A percentile compares a stretch with the other conserved stretches of the same genome.
Evolutionary conservation across 148 eudicot species (phyloP).

Genomic region (Rhododendron henanense): DNA sequence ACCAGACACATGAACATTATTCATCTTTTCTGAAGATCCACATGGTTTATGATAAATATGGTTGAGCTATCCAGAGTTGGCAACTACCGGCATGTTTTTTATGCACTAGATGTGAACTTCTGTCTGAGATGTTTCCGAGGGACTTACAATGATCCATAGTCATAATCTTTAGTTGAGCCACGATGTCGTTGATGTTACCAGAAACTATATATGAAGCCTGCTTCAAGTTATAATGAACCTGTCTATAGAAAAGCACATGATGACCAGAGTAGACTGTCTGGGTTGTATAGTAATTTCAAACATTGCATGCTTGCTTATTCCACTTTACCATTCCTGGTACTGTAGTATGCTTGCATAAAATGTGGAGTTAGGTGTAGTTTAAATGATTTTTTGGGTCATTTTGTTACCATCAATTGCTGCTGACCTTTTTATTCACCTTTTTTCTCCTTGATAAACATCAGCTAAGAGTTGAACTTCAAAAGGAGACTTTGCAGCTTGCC

Average conservation of each 20-base stretch:
- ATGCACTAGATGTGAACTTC: neutral
- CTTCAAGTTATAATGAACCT: neutral
- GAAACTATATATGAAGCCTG: neutral
- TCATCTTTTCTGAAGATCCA: neutral
- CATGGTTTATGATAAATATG: neutral
- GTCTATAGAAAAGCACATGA: neutral
- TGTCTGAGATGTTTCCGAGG: neutral
- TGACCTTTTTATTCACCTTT: neutral
- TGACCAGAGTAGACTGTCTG: neutral
- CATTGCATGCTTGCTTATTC: neutral
- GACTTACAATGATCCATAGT: neutral
- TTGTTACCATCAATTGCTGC: conserved; percentile 4
- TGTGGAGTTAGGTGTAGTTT: neutral
- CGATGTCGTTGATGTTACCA: neutral
- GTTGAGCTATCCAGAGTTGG: neutral
- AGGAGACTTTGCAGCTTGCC: conserved; percentile 90
- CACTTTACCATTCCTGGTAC: neutral
- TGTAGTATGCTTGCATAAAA: neutral
- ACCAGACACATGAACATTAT: neutral
- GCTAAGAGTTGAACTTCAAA: conserved; percentile 84
- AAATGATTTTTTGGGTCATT: neutral
- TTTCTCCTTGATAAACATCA: conserved; percentile 19
- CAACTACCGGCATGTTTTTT: neutral
- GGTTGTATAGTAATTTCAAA: neutral
- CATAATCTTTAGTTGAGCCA: neutral